phyloP scores from a whole-genome alignment of 768 basidiomycete genomes.

The Xerocomus spinulosus region DNA sequence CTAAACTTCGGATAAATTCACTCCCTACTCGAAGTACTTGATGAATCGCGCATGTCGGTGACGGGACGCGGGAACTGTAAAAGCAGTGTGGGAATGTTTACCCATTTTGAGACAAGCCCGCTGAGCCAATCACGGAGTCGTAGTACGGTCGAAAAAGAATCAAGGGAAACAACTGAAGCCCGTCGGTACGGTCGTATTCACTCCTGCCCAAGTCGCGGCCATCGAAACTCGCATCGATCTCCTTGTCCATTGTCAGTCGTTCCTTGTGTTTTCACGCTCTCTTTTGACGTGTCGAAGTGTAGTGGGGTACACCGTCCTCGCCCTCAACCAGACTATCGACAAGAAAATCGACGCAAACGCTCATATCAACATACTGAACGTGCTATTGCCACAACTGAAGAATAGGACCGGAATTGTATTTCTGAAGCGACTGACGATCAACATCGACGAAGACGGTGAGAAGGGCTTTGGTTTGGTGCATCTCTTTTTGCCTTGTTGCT shows the following conservation, averaged over 20 bases:
- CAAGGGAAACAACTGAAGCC: slow-evolving; percentile 36
- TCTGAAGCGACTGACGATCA: slow-evolving; percentile 73
- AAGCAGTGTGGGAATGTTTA: too few relatives aligned
- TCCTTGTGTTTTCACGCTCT: not conserved
- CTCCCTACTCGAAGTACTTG: not conserved
- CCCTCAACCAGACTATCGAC: slow-evolving; percentile 68
- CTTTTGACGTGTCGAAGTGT: slow-evolving; percentile 11
- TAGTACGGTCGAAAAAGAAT: slow-evolving; percentile 22
- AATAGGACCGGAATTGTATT: slow-evolving; percentile 56
- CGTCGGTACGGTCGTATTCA: slow-evolving; percentile 36
- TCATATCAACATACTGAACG: slow-evolving; percentile 60
- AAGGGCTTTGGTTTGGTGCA: slow-evolving; percentile 78
- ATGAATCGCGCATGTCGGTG: too few relatives aligned
- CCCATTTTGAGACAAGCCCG: too few relatives aligned
- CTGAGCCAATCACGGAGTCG: slow-evolving; percentile 12
- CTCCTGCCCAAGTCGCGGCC: slow-evolving; percentile 46
- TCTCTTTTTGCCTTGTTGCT: slow-evolving; percentile 10
- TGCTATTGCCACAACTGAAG: slow-evolving; percentile 52
- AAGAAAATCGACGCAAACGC: slow-evolving; percentile 66
- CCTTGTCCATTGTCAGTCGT: slow-evolving; percentile 62
- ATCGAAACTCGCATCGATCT: slow-evolving; percentile 65
- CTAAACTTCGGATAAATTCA: slow-evolving; percentile 59
- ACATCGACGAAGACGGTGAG: slow-evolving; percentile 79
- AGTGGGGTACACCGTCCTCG: slow-evolving; percentile 87
- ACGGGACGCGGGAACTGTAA: too few relatives aligned